Conservation (phyloP, 306 rosid genomes). For the Lathyrus aphaca region DNA sequence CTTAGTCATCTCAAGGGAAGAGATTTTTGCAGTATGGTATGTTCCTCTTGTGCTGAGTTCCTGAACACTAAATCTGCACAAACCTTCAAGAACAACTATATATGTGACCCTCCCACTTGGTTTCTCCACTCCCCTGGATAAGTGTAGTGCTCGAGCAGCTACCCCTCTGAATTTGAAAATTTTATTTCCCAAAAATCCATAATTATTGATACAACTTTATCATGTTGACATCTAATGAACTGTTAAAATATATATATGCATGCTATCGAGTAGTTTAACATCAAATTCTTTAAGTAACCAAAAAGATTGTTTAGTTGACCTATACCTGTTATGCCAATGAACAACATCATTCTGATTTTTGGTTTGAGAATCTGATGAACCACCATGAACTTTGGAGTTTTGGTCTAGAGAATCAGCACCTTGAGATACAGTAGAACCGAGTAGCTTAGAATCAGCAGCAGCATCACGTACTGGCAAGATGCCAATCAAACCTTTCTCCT, state of each 20-base stretch:
- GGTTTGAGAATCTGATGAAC: slow-evolving; percentile 62
- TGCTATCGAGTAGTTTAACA: slow-evolving; percentile 20
- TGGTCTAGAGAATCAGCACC: slow-evolving; percentile 77
- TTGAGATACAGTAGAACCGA: slow-evolving; percentile 63
- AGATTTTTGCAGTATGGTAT: slow-evolving; percentile 86
- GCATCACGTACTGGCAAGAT: slow-evolving; percentile 90
- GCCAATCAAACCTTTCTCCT: slow-evolving; percentile 96
- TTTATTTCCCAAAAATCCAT: slow-evolving; percentile 13
- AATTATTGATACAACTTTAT: slow-evolving; percentile 14
- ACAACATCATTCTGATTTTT: slow-evolving; percentile 76
- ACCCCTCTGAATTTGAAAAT: slow-evolving; percentile 69
- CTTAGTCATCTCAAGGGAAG: slow-evolving; percentile 91
- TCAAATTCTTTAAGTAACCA: slow-evolving; percentile 10
- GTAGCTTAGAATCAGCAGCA: slow-evolving; percentile 69
- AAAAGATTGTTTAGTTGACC: slow-evolving; percentile 14
- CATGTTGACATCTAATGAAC: slow-evolving; percentile 1
- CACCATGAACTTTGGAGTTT: slow-evolving; percentile 66
- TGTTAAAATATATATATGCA: background rate
- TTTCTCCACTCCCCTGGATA: slow-evolving; percentile 99
- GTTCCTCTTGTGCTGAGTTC: slow-evolving; percentile 96
- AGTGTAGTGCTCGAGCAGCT: slow-evolving; percentile 95
- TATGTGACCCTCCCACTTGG: slow-evolving; percentile 98
- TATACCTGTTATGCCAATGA: slow-evolving; percentile 91
- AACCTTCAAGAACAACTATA: slow-evolving; percentile 94
- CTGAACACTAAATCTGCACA: slow-evolving; percentile 91